Conservation (phyloP, 2,329 filamentous ascomycete genomes). For the Alternaria brassicicola region DNA sequence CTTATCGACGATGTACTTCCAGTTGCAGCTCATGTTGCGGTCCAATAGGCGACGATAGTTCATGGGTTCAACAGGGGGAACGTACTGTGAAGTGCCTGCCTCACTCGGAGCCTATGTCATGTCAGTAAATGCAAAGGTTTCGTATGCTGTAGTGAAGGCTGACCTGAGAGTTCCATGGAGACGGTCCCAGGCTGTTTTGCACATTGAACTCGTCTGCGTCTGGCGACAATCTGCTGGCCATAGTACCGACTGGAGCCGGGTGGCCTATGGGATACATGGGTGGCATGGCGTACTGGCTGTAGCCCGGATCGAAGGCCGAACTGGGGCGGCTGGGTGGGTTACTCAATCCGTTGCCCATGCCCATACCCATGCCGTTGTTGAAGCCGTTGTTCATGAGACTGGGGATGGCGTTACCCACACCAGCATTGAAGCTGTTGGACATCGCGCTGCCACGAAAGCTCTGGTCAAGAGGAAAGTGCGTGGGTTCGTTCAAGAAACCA, state of each 20-base stretch:
- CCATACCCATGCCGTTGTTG: slow-evolving; percentile 12
- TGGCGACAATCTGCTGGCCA: slow-evolving; percentile 51
- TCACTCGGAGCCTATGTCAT: slow-evolving; percentile 33
- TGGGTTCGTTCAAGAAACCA: slow-evolving; percentile 46
- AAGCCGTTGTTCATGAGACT: slow-evolving; percentile 11
- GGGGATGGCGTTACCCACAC: slow-evolving; percentile 21
- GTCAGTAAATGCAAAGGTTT: slow-evolving; percentile 7
- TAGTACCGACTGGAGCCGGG: slow-evolving; percentile 46
- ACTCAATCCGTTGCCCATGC: slow-evolving; percentile 23
- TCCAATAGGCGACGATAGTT: slow-evolving; percentile 96
- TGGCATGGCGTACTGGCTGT: slow-evolving; percentile 41
- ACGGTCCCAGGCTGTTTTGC: slow-evolving; percentile 35
- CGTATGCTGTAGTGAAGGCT: neutral
- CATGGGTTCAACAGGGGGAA: slow-evolving; percentile 86
- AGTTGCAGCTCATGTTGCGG: slow-evolving; percentile 95
- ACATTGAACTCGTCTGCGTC: slow-evolving; percentile 55
- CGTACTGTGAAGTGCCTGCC: slow-evolving; percentile 63
- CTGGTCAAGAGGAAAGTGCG: slow-evolving; percentile 46
- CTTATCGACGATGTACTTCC: slow-evolving; percentile 99
- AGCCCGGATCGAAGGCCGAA: slow-evolving; percentile 46
- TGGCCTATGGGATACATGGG: slow-evolving; percentile 39
- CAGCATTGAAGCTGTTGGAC: slow-evolving; percentile 18
- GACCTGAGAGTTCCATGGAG: slow-evolving; percentile 50
- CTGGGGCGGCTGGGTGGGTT: slow-evolving; percentile 46
- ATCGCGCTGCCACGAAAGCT: slow-evolving; percentile 35